Evolutionary conservation across 306 rosid species (phyloP).

Genomic region (Herpetospermum pedunculosum): DNA sequence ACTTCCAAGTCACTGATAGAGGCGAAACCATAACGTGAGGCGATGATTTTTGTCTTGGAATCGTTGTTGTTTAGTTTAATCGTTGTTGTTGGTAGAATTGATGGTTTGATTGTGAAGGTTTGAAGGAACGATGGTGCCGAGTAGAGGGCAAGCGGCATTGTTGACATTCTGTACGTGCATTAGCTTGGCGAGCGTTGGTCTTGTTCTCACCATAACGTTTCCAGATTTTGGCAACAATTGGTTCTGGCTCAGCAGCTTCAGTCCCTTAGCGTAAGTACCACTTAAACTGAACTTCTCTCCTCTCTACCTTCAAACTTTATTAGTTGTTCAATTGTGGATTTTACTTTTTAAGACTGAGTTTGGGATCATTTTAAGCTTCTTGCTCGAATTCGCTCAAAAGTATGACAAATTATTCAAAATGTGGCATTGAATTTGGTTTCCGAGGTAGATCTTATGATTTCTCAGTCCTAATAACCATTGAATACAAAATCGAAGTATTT

Average conservation of each 20-base stretch:
- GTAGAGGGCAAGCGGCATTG: conserved; percentile 75
- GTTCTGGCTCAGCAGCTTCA: conserved; percentile 68
- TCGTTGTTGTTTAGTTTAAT: neutral
- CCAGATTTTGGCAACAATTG: conserved; percentile 85
- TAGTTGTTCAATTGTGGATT: neutral
- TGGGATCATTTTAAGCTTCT: neutral
- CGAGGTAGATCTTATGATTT: too few species aligned
- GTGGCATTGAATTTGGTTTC: too few species aligned
- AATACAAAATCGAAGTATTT: too few species aligned
- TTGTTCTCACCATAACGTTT: conserved; percentile 75
- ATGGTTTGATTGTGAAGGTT: conserved; percentile 34
- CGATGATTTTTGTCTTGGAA: neutral
- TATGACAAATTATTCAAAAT: too few species aligned
- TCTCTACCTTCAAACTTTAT: neutral
- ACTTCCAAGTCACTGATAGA: conserved; percentile 54
- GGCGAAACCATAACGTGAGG: conserved; percentile 84
- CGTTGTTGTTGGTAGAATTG: neutral
- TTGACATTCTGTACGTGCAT: conserved; percentile 88
- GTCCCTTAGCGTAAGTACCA: conserved; percentile 74
- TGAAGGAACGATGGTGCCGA: conserved; percentile 85
- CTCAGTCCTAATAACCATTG: too few species aligned
- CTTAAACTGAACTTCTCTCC: neutral
- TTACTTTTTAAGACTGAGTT: neutral
- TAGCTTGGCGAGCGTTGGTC: conserved; percentile 79
- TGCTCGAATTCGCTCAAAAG: too few species aligned